These are phyloP conservation scores for Heritiera littoralis DNA, from an alignment of 345 rosid species.

Conservation along the genomic window DNA sequence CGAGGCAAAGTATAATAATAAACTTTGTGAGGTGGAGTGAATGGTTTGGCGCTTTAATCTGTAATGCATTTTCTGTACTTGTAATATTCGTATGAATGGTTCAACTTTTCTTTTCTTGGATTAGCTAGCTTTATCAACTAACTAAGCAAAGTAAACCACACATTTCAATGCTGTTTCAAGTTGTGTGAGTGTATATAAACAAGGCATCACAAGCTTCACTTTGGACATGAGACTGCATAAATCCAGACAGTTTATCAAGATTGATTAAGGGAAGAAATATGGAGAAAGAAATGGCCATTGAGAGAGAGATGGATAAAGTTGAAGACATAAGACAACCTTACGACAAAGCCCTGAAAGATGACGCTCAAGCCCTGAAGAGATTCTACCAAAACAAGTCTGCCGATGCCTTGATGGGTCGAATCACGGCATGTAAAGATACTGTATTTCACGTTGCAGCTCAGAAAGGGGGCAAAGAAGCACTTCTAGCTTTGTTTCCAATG, in stretches of 20 bases:
- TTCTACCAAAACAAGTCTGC: not conserved
- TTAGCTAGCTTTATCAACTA: constrained; percentile 6
- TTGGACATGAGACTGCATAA: not conserved
- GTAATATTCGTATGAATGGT: no score
- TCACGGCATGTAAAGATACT: not conserved
- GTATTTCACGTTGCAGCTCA: constrained; percentile 11
- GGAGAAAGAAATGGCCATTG: not conserved
- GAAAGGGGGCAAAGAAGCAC: not conserved
- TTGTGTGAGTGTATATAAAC: not conserved
- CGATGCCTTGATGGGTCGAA: not conserved
- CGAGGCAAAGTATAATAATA: not conserved
- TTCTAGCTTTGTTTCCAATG: not conserved
- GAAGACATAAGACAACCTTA: not conserved
- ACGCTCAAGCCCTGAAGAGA: not conserved
- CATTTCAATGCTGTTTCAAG: not conserved
- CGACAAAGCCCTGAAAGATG: not conserved
- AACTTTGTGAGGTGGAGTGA: not conserved
- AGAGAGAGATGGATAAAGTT: not conserved
- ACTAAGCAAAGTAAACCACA: not conserved
- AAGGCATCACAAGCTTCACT: not conserved
- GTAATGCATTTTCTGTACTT: no score
- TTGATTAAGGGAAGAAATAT: not conserved
- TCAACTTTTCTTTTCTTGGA: not conserved
- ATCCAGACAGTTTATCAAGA: not conserved
- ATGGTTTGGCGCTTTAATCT: not conserved